phyloP scores from a whole-genome alignment of 2,329 filamentous ascomycete species.

The Albifimbria verrucaria region DNA sequence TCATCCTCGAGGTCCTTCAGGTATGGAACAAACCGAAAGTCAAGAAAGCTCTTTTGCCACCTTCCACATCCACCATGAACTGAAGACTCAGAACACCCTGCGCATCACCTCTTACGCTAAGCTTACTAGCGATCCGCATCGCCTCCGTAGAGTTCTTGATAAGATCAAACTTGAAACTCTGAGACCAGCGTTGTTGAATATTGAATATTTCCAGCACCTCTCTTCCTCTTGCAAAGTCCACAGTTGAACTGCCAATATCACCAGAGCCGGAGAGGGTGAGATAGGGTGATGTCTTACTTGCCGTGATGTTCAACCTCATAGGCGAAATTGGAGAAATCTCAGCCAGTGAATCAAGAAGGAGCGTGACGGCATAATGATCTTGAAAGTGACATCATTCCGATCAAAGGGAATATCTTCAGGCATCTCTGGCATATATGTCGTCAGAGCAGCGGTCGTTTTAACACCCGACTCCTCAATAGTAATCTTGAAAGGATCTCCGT shows the following conservation, averaged over 20 bases:
- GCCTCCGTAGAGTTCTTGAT: conserved; percentile 83
- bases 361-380: conserved; percentile 86
- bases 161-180: conserved; percentile 83
- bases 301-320: conserved; percentile 65
- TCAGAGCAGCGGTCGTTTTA: conserved; percentile 84
- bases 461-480: conserved; percentile 83
- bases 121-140: conserved; percentile 91
- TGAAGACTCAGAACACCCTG: conserved; percentile 92
- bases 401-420: conserved; percentile 86
- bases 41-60: conserved; percentile 69
- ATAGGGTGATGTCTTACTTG: conserved; percentile 62
- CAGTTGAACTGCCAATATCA: conserved; percentile 58
- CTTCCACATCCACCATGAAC: conserved; percentile 90
- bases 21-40: conserved; percentile 79
- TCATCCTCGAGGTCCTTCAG: conserved; percentile 53
- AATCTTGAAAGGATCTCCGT: conserved; percentile 77
- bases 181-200: conserved; percentile 56
- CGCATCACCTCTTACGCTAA: conserved; percentile 81
- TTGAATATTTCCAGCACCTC: conserved; percentile 73
- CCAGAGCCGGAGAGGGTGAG: conserved; percentile 67
- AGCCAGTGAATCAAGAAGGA: conserved; percentile 69
- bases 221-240: conserved; percentile 63
- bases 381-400: conserved; percentile 75
- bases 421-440: conserved; percentile 76
- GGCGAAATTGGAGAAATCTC: conserved; percentile 72